These are phyloP conservation scores for Dovyalis caffra DNA, from an alignment of 345 rosid genomes.

Conservation along the genomic window DNA sequence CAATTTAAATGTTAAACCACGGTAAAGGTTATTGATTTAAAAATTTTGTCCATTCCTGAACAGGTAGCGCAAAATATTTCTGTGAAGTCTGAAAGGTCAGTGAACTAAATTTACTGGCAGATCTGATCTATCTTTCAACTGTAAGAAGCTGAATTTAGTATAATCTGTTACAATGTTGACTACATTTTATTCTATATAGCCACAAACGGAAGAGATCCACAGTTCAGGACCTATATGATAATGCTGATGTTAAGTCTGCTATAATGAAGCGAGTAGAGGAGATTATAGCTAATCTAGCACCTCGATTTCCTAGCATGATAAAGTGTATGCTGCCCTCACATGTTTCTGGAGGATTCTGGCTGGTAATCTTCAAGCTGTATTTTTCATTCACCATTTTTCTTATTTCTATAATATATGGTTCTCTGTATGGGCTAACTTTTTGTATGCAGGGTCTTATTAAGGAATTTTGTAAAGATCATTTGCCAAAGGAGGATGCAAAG, in stretches of 20 bases:
- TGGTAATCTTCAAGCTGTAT: constrained; percentile 4
- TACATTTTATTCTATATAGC: not conserved
- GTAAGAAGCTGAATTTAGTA: not conserved
- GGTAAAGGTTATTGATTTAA: not conserved
- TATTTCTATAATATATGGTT: constrained; percentile 25
- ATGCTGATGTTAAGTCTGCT: constrained; percentile 22
- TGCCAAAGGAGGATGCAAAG: constrained; percentile 13
- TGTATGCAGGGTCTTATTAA: constrained; percentile 16
- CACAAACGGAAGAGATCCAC: constrained; percentile 8
- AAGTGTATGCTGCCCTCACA: constrained; percentile 56
- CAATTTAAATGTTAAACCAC: not conserved
- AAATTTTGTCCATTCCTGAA: not conserved
- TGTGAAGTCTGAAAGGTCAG: constrained; percentile 8
- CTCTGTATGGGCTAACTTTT: not conserved
- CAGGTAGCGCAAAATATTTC: not conserved
- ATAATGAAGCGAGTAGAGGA: constrained; percentile 45
- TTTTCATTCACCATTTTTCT: not conserved
- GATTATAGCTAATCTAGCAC: constrained; percentile 50
- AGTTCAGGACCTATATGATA: not conserved
- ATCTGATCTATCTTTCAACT: not conserved
- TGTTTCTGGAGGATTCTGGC: constrained; percentile 22
- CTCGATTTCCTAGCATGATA: constrained; percentile 49
- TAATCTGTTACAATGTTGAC: not conserved
- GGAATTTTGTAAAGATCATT: constrained; percentile 12
- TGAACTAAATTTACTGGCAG: not conserved